phyloP scores from a whole-genome alignment of 2,329 filamentous ascomycete genomes.

The Elsinoe arachidis region DNA sequence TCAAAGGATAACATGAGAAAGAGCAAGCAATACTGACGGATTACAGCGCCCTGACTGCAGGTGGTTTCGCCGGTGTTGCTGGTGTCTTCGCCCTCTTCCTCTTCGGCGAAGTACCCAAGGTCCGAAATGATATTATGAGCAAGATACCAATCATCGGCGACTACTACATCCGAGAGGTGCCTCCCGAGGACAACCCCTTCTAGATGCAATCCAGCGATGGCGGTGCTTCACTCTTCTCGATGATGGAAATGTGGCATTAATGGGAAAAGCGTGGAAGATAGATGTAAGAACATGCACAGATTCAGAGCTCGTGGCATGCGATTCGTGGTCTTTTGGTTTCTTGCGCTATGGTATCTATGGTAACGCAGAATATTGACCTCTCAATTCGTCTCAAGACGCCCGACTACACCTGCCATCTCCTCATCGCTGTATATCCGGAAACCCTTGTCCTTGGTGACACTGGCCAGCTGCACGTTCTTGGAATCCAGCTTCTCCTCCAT shows the following conservation, averaged over 20 bases:
- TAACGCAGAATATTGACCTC: not conserved
- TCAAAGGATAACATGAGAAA: not conserved
- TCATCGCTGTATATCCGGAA: conserved; percentile 98
- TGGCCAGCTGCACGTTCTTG: conserved; percentile 97
- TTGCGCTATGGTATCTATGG: conserved; percentile 11
- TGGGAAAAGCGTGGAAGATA: conserved; percentile 6
- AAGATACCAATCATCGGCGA: conserved; percentile 50
- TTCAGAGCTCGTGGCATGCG: not conserved
- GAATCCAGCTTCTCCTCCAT: conserved; percentile 99
- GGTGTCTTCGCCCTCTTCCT: conserved; percentile 54
- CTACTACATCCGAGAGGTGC: conserved; percentile 49
- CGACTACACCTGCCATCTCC: conserved; percentile 91
- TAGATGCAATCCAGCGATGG: conserved; percentile 21
- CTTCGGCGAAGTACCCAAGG: conserved; percentile 55
- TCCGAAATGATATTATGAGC: conserved; percentile 54
- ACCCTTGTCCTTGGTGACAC: conserved; percentile 93
- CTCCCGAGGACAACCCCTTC: conserved; percentile 57
- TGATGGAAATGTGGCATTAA: not conserved
- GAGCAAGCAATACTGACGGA: not conserved
- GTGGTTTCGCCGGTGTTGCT: conserved; percentile 48
- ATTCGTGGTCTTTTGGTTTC: not conserved
- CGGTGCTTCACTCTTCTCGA: too few relatives aligned
- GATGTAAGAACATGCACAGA: conserved; percentile 6
- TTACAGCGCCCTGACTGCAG: conserved; percentile 36
- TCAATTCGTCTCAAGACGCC: conserved; percentile 55